Evolutionary conservation across 2,329 filamentous ascomycete genomes (phyloP).

Genomic region (Hypoxylon sp.): DNA sequence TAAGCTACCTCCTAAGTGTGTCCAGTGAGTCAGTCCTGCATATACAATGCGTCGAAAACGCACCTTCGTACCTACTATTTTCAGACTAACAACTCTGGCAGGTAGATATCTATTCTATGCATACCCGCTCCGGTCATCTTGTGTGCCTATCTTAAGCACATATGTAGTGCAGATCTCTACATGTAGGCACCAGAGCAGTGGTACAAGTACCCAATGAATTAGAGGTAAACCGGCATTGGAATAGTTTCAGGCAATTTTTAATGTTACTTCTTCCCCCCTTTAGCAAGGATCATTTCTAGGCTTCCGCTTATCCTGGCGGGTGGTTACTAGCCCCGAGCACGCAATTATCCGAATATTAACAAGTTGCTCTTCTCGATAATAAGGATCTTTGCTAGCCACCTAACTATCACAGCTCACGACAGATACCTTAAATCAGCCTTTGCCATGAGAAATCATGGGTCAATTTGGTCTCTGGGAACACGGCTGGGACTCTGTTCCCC

Average conservation of each 20-base stretch:
- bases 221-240: constrained; percentile 13
- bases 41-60: background rate
- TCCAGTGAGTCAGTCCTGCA: constrained; percentile 7
- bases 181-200: constrained; percentile 10
- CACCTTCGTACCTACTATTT: constrained; percentile 7
- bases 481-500: constrained; percentile 57
- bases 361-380: constrained; percentile 21
- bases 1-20: background rate
- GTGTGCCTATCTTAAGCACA: background rate
- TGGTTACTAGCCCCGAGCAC: constrained; percentile 26
- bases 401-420: constrained; percentile 25
- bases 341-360: constrained; percentile 41
- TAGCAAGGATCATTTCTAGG: constrained; percentile 24
- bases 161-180: background rate
- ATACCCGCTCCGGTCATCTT: background rate
- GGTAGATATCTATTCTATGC: background rate
- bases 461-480: constrained; percentile 54
- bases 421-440: background rate
- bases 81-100: constrained; percentile 8
- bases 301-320: constrained; percentile 22
- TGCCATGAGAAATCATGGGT: constrained; percentile 56
- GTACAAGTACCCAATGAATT: background rate
- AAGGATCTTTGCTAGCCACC: constrained; percentile 4
- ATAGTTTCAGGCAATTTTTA: constrained; percentile 35
- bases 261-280: constrained; percentile 27